A percentile compares a stretch with the other conserved stretches of the same genome.
Conservation (phyloP, 768 basidiomycete species). For the Collybia sordida region DNA sequence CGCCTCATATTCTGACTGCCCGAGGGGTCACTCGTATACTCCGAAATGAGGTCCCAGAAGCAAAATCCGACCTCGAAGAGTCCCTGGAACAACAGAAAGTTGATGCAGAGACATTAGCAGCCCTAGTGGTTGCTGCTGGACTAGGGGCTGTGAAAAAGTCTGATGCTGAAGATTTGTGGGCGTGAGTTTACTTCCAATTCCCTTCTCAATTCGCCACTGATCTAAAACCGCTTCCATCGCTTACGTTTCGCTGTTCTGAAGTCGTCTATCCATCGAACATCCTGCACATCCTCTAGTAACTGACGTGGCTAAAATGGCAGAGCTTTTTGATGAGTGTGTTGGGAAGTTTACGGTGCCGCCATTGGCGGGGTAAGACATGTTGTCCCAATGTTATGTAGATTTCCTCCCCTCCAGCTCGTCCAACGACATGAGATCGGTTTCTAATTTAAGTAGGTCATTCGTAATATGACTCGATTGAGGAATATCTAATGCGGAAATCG, state of each 20-base stretch:
- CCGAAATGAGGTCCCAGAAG: slow-evolving; percentile 69
- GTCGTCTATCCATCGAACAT: slow-evolving; percentile 46
- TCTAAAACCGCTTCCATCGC: neutral
- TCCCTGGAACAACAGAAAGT: slow-evolving; percentile 57
- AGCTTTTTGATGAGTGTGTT: slow-evolving; percentile 61
- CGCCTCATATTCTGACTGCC: slow-evolving; percentile 73
- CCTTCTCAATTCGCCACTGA: neutral
- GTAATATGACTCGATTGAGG: too few relatives aligned
- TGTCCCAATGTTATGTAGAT: neutral
- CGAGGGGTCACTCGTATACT: slow-evolving; percentile 80
- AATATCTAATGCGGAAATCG: too few relatives aligned
- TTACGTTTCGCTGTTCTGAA: slow-evolving; percentile 18
- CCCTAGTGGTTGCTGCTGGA: slow-evolving; percentile 61
- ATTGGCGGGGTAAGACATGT: slow-evolving; percentile 29
- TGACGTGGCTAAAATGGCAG: slow-evolving; percentile 60
- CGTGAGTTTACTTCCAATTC: slow-evolving; percentile 43
- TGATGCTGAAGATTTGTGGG: slow-evolving; percentile 69
- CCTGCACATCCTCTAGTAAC: slow-evolving; percentile 69
- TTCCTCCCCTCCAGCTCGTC: too few relatives aligned
- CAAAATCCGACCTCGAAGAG: slow-evolving; percentile 81
- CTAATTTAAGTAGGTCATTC: too few relatives aligned
- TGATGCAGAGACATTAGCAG: slow-evolving; percentile 70
- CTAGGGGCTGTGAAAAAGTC: slow-evolving; percentile 55
- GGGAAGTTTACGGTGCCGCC: slow-evolving; percentile 64
- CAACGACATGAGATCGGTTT: neutral